Base-by-base conservation (phyloP, 2,329 filamentous ascomycete genomes). In the Aspergillus spinulosporus region DNA sequence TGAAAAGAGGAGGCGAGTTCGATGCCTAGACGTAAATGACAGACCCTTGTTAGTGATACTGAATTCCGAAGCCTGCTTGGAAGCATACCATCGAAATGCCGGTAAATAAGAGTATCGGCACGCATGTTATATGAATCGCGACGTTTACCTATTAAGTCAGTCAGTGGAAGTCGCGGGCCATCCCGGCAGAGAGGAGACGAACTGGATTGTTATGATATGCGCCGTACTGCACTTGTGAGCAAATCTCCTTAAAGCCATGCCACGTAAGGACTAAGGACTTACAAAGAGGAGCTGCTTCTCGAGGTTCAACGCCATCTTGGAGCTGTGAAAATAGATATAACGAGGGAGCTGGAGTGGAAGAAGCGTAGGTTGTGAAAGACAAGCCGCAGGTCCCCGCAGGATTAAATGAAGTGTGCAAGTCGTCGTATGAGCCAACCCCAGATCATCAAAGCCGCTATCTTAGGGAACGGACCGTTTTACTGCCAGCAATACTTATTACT, bases 221-320 rank as follows among this genome's bases (percentile, higher is more conserved):
- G 62, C 85, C 85, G 78, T 88, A 88, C 85, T 88, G 40, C 14
- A 29, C 12, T 15, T 5, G 43, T 53, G 42, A 57, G 54, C 37
- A 49, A 52, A 52, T 47, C 31, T 42, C 14, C 32, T 61, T 63
- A 63, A 26, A 43, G 15, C 29, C 15, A 37, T 32, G 61, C 43
- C 6, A 34, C 7, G 4, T 12, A 14, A 21, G 8, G 40, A 53
- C 84, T 72, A 21, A 21, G 21, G 21, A 21, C 21, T 21, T 79
- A 88, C 85, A 68, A 87, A 87, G 62, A 82, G 79, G 60, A 87
- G 76, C 73, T 87, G 85, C 72, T 84, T 86, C 73, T 88, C 85
- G 21, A 88, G 79, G 66, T 87, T 85, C 60, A 87, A 73, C 37
- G 74, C 68, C 76, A 78, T 78, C 21, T 57, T 65, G 46, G 40